A percentile compares a stretch with the other conserved stretches of the same genome.
phyloP scores from a whole-genome alignment of 495 filamentous ascomycete genomes.

The Tuber microsphaerosporum region DNA sequence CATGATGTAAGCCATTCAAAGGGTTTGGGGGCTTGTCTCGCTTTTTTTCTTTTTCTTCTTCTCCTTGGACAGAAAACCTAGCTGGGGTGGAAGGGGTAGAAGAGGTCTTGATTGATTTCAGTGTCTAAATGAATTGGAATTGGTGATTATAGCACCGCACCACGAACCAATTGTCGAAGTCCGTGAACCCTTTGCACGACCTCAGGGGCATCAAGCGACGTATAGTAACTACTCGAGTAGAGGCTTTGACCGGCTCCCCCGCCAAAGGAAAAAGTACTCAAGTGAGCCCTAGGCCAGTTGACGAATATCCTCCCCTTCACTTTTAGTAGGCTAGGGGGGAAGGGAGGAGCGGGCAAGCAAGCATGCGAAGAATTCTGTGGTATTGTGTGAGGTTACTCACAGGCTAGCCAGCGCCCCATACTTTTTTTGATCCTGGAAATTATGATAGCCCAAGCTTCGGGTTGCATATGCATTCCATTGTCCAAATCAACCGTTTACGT shows the following conservation, averaged over 20 bases:
- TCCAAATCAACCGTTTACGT: neutral
- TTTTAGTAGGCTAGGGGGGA: neutral
- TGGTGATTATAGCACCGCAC: neutral
- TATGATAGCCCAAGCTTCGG: neutral
- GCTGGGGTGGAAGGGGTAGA: conserved; percentile 8
- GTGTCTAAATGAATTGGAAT: neutral
- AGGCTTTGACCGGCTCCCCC: neutral
- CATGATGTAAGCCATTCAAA: conserved; percentile 8
- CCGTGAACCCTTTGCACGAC: neutral
- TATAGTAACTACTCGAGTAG: conserved; percentile 29
- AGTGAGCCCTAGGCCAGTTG: neutral
- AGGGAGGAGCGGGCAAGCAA: neutral
- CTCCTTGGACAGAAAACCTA: neutral
- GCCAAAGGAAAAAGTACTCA: neutral
- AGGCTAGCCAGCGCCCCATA: neutral
- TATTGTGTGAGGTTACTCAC: neutral
- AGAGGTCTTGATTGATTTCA: neutral
- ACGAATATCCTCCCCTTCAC: neutral
- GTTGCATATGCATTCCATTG: neutral
- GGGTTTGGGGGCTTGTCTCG: conserved; percentile 19
- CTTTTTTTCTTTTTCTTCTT: neutral
- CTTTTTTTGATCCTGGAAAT: neutral
- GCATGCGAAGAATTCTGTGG: neutral
- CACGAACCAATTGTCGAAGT: conserved; percentile 5
- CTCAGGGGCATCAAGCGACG: conserved; percentile 29